A percentile compares a stretch with the other conserved stretches of the same genome.
Evolutionary conservation across 306 rosid species (phyloP).

Genomic region (Oxytropis ochrocephala): DNA sequence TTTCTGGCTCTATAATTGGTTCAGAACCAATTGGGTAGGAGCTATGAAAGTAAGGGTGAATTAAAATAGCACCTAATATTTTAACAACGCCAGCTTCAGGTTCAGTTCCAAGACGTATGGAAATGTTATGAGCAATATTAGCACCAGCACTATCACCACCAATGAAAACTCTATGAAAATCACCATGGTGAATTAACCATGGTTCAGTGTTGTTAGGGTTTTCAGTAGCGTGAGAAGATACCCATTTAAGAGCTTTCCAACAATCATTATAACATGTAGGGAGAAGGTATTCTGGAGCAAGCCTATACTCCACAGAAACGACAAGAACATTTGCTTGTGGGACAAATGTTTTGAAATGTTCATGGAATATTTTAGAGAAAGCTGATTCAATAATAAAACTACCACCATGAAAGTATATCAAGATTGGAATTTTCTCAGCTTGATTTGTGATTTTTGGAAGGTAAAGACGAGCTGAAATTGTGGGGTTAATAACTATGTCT

Average conservation of each 20-base stretch:
- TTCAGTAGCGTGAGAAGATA: not conserved
- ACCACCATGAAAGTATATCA: constrained; percentile 54
- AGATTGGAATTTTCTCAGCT: constrained; percentile 30
- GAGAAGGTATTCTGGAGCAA: constrained; percentile 41
- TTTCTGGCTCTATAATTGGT: not conserved
- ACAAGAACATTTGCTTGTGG: constrained; percentile 24
- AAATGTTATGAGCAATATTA: not conserved
- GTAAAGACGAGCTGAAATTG: constrained; percentile 35
- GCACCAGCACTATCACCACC: not conserved
- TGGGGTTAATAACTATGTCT: constrained; percentile 37
- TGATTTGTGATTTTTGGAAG: constrained; percentile 28
- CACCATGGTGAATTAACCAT: constrained; percentile 33
- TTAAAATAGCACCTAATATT: not conserved
- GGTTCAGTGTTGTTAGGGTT: not conserved
- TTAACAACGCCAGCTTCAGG: not conserved
- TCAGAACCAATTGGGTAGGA: not conserved
- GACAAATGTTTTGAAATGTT: constrained; percentile 23
- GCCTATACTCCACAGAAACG: constrained; percentile 47
- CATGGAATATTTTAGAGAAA: constrained; percentile 28
- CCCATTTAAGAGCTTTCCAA: constrained; percentile 47
- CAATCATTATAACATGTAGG: constrained; percentile 36
- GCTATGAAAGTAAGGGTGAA: not conserved
- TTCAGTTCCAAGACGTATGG: not conserved
- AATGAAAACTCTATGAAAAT: constrained; percentile 9
- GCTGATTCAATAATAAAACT: constrained; percentile 36